Evolutionary conservation across 352 stramenopile genomes (phyloP).

Genomic region (Pythium phragmitis): DNA sequence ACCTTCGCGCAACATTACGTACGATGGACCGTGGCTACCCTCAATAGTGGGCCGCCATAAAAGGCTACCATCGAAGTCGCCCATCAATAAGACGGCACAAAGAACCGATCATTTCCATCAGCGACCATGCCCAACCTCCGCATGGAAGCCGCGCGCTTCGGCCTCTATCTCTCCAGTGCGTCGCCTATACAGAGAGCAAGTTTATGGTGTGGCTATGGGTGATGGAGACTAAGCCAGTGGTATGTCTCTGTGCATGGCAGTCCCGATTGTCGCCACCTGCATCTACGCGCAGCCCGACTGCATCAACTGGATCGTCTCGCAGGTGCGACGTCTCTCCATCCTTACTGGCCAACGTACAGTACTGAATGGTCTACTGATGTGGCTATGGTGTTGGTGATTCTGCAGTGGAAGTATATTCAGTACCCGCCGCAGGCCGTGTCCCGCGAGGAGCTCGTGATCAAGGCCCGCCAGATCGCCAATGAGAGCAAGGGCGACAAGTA

Average conservation of each 20-base stretch:
- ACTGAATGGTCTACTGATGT: background rate
- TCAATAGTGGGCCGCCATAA: conserved; percentile 8
- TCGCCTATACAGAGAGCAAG: background rate
- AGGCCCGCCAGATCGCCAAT: conserved; percentile 68
- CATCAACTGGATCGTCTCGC: conserved; percentile 74
- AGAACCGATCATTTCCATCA: background rate
- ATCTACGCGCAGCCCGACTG: conserved; percentile 87
- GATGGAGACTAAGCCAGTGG: background rate
- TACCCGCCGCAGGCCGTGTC: conserved; percentile 77
- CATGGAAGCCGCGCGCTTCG: conserved; percentile 68
- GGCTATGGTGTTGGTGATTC: background rate
- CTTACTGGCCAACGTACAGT: background rate
- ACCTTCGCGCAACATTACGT: conserved; percentile 8
- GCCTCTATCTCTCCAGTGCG: conserved; percentile 70
- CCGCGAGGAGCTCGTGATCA: conserved; percentile 73
- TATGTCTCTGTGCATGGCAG: conserved; percentile 29
- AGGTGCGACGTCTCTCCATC: conserved; percentile 31
- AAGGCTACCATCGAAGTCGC: conserved; percentile 26
- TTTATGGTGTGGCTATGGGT: background rate
- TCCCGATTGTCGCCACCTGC: conserved; percentile 72
- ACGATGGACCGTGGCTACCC: background rate
- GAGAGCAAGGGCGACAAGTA: conserved; percentile 47
- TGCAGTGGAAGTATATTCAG: conserved; percentile 84
- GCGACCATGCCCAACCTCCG: conserved; percentile 52
- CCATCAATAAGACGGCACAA: conserved; percentile 2